These are phyloP conservation scores for Lasiodiplodia gonubiensis DNA, from an alignment of 2,329 filamentous ascomycete species.

Conservation along the genomic window DNA sequence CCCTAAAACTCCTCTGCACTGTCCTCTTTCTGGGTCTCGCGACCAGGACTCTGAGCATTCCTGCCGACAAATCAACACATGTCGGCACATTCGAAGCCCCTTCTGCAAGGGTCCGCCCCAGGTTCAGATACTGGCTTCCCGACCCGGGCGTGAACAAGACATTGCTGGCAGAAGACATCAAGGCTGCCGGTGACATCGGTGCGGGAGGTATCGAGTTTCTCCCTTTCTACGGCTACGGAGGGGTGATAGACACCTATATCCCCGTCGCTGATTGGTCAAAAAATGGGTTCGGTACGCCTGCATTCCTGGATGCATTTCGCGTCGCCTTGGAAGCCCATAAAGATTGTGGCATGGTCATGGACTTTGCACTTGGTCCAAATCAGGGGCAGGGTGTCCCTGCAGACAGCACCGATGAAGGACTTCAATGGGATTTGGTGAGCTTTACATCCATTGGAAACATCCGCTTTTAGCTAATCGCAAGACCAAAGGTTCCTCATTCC, in stretches of 20 bases:
- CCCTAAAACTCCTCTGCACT: no score
- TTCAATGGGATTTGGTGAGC: slow-evolving; percentile 38
- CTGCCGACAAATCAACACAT: no score
- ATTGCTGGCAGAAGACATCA: not conserved
- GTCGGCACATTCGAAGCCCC: not conserved
- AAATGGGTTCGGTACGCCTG: not conserved
- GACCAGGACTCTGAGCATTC: no score
- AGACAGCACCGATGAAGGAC: slow-evolving; percentile 38
- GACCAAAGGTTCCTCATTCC: slow-evolving; percentile 29
- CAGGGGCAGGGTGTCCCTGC: slow-evolving; percentile 52
- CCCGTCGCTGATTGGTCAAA: not conserved
- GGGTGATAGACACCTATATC: not conserved
- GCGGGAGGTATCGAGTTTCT: slow-evolving; percentile 4
- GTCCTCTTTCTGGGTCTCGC: no score
- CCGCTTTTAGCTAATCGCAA: no score
- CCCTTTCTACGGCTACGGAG: slow-evolving; percentile 1
- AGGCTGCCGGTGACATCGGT: not conserved
- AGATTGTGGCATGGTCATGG: slow-evolving; percentile 46
- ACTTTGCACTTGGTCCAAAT: slow-evolving; percentile 51
- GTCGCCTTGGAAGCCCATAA: slow-evolving; percentile 36
- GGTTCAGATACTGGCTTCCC: slow-evolving; percentile 1
- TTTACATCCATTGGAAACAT: not conserved
- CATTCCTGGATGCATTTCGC: not conserved
- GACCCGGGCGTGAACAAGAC: not conserved
- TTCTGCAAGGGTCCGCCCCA: not conserved